Conservation (phyloP, 140 eudicot species). For the Cichorium intybus region DNA sequence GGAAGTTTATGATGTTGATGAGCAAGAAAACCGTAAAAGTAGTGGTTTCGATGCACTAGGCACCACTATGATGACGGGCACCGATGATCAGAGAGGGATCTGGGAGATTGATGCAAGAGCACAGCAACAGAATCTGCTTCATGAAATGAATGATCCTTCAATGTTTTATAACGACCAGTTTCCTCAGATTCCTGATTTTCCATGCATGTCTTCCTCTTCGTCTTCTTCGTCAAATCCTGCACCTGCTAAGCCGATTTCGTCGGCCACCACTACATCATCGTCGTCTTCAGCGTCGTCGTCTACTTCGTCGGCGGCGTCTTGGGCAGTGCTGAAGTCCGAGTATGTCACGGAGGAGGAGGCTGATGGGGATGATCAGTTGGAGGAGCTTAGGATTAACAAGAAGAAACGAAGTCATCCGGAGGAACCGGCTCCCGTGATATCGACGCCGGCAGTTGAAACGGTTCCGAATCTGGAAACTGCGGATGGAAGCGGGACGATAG, state of each 20-base stretch:
- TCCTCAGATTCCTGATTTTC: slow-evolving; percentile 69
- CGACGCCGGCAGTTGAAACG: slow-evolving; percentile 1
- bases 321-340: slow-evolving; percentile 51
- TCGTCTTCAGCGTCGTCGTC: slow-evolving; percentile 41
- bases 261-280: slow-evolving; percentile 43
- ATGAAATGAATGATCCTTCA: slow-evolving; percentile 49
- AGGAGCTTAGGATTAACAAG: background rate
- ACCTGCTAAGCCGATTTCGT: slow-evolving; percentile 29
- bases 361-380: slow-evolving; percentile 20
- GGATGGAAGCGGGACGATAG: slow-evolving; percentile 38
- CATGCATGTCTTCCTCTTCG: slow-evolving; percentile 94
- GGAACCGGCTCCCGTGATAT: background rate
- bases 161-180: slow-evolving; percentile 62
- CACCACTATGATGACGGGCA: slow-evolving; percentile 26
- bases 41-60: slow-evolving; percentile 39
- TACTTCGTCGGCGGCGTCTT: slow-evolving; percentile 45
- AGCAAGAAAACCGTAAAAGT: slow-evolving; percentile 27
- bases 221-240: slow-evolving; percentile 74
- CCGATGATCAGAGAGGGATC: slow-evolving; percentile 29
- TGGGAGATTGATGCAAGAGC: slow-evolving; percentile 45
- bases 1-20: slow-evolving; percentile 20
- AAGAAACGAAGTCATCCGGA: background rate
- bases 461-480: slow-evolving; percentile 35
- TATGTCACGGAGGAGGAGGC: slow-evolving; percentile 20
- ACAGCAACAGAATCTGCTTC: slow-evolving; percentile 26